Base-by-base conservation (phyloP, 225 moss, liverwort and hornwort genomes). In the Bryoerythrophyllum caledonicum region DNA sequence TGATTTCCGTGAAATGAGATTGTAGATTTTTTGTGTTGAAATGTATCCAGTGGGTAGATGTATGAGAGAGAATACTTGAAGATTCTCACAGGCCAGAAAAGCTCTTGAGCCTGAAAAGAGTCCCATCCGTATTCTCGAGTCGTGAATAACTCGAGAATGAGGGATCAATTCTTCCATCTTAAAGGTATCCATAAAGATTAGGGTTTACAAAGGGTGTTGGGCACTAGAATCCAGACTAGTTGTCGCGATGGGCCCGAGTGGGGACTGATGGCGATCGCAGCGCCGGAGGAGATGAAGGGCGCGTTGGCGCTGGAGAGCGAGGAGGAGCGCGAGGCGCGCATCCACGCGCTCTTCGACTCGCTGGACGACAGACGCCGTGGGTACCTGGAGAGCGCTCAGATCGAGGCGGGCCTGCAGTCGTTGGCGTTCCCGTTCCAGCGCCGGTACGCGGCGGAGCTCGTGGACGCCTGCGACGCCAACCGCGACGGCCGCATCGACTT, bases 401-500 rank as follows among this genome's bases (percentile, higher is more conserved):
- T 99, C 37, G 84, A 84, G 74, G 77, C 82, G 5, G 91, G 89
- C 26, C 74, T 99, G 62, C 74, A 81, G 9, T 67, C 77, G 16
- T 38, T 83, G 24, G 74, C 78, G 51, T 83, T 81, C 12, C 86
- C 81, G 55, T 77, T 92, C 62, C 86, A 92, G 70, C 76, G 86
- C 60, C 89, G 83, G 82, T 93, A 95, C 28, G 99, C 93, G 0
- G 44, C 74, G 46, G 99, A 99, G 63, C 68, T 99, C 49, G 77
- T 99, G 59, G 74, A 67, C 6, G 99, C 92, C 0, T 99, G 99
- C 34, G 99, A 99, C 69, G 82, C 83, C 72, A 93, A 99, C 76
- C 85, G 55, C 35, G 99, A 99, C 74, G 99, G 99, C 19, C 89
- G 90, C 76, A 93, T 99, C 65, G 95, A 99, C 67, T 93, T 84